phyloP scores from a whole-genome alignment of 176 grass and related monocot species.

The Oryza glaberrima region DNA sequence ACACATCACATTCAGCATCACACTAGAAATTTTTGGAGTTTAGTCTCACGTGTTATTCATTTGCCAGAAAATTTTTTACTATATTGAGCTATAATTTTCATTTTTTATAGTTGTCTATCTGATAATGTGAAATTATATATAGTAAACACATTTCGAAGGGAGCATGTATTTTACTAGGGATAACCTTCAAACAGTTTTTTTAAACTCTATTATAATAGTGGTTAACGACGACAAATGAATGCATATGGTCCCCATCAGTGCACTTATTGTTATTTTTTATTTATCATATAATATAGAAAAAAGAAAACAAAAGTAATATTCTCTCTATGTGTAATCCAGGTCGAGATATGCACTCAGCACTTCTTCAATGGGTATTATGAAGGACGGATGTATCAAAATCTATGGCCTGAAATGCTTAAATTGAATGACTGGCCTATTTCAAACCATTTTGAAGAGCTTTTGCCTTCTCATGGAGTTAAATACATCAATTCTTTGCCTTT shows the following conservation, averaged over 20 bases:
- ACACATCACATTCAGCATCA: not conserved
- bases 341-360: slow-evolving; percentile 42
- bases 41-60: slow-evolving; percentile 6
- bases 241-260: not conserved
- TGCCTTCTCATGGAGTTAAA: slow-evolving; percentile 62
- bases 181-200: slow-evolving; percentile 4
- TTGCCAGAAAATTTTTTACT: not conserved
- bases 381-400: slow-evolving; percentile 57
- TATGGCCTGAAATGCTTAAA: slow-evolving; percentile 85
- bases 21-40: not conserved
- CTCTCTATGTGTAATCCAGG: slow-evolving; percentile 48
- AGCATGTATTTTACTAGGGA: not conserved
- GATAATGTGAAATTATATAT: slow-evolving; percentile 7
- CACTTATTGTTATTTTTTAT: not conserved
- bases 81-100: not conserved
- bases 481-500: slow-evolving; percentile 71
- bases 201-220: not conserved
- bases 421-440: slow-evolving; percentile 88
- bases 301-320: slow-evolving; percentile 13
- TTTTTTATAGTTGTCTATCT: not conserved
- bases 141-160: not conserved
- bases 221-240: not conserved
- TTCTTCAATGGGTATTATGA: slow-evolving; percentile 67
- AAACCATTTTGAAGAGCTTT: slow-evolving; percentile 73
- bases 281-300: slow-evolving; percentile 8